A percentile compares a stretch with the other conserved stretches of the same genome.
Evolutionary conservation across 306 rosid genomes (phyloP).

Genomic region (Ochetophila trinervis): DNA sequence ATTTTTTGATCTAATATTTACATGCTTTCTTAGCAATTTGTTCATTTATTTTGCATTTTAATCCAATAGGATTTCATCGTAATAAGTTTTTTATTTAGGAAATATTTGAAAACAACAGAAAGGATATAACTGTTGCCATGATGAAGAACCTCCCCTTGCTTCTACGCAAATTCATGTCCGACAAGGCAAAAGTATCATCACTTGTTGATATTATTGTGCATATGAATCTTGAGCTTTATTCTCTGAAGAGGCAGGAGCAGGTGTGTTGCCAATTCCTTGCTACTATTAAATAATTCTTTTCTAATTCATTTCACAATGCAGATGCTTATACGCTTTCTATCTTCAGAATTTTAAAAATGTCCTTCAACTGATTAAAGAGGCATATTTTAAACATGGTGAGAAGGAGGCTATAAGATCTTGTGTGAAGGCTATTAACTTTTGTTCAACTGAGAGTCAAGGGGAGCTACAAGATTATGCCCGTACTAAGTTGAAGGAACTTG

Average conservation of each 20-base stretch:
- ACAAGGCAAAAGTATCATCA: conserved; percentile 73
- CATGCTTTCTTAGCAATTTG: conserved; percentile 17
- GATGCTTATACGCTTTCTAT: conserved; percentile 26
- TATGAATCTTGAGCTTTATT: conserved; percentile 84
- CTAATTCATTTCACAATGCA: conserved; percentile 15
- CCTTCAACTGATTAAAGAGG: conserved; percentile 83
- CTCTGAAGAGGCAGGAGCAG: conserved; percentile 89
- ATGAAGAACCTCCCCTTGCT: conserved; percentile 80
- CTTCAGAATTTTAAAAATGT: conserved; percentile 74
- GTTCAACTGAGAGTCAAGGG: conserved; percentile 80
- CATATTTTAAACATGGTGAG: conserved; percentile 86
- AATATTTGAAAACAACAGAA: conserved; percentile 70
- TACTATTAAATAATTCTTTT: conserved; percentile 17
- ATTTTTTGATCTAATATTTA: not conserved
- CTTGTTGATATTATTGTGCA: conserved; percentile 71
- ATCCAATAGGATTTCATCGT: not conserved
- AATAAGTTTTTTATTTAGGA: conserved; percentile 51
- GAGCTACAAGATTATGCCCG: conserved; percentile 92
- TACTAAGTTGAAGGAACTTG: conserved; percentile 67
- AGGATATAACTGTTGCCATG: conserved; percentile 77
- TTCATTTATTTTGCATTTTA: conserved; percentile 15
- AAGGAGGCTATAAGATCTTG: conserved; percentile 87
- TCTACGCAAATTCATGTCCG: conserved; percentile 85
- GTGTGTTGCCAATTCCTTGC: conserved; percentile 36
- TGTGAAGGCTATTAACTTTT: conserved; percentile 64